These are phyloP conservation scores for Massariosphaeria phaeospora DNA, from an alignment of 495 filamentous ascomycete genomes.

Conservation along the genomic window DNA sequence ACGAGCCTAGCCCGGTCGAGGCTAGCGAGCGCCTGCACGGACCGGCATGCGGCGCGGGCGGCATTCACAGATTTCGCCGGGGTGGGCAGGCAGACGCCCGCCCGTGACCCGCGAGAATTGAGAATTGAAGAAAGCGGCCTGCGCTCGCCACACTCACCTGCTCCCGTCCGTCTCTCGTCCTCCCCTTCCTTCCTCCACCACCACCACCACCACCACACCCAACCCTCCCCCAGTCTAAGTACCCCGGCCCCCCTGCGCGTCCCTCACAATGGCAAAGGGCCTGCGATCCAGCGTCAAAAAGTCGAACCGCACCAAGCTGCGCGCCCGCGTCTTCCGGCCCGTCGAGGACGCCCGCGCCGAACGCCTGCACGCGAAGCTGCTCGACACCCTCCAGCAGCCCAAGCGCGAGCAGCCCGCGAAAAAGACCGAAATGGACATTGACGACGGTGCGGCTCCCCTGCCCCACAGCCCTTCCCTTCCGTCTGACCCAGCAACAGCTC, in stretches of 20 bases:
- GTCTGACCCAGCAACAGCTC: not conserved
- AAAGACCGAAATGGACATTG: slow-evolving; percentile 38
- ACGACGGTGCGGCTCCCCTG: slow-evolving; percentile 19
- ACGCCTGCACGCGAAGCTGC: slow-evolving; percentile 72
- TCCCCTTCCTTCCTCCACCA: not conserved
- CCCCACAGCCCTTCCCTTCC: not conserved
- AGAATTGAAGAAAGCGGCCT: too few relatives aligned
- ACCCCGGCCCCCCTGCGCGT: not conserved
- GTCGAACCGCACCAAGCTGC: slow-evolving; percentile 69
- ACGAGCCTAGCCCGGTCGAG: too few relatives aligned
- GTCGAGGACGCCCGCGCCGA: slow-evolving; percentile 68
- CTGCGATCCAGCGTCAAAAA: slow-evolving; percentile 68
- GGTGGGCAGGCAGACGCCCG: too few relatives aligned
- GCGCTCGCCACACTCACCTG: too few relatives aligned
- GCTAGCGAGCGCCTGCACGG: too few relatives aligned
- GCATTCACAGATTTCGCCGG: too few relatives aligned
- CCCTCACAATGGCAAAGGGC: slow-evolving; percentile 72
- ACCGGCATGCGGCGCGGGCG: too few relatives aligned
- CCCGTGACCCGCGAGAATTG: too few relatives aligned
- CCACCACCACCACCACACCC: slow-evolving; percentile 4
- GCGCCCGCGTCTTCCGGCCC: slow-evolving; percentile 72
- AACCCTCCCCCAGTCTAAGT: not conserved
- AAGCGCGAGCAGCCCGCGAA: slow-evolving; percentile 41
- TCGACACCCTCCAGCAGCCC: slow-evolving; percentile 67
- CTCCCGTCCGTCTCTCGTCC: too few relatives aligned